Base-by-base conservation (phyloP, 176 grass and related monocot genomes). In the Otatea glauca region DNA sequence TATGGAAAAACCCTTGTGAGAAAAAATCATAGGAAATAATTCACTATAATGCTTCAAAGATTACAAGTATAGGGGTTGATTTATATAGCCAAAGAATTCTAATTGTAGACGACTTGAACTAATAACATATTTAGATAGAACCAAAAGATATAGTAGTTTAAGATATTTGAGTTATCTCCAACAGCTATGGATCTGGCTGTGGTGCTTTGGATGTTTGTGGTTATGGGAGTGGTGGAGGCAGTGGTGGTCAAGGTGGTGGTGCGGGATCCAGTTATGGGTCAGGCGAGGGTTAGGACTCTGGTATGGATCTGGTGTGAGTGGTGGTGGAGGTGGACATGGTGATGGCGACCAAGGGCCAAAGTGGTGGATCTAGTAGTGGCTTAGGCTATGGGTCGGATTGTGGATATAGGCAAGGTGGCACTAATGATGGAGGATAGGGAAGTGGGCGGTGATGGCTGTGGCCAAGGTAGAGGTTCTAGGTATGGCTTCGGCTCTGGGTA, bases 381-480 rank as follows among this genome's bases (percentile, higher is more conserved):
- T 65, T 21, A 11, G 73, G 85, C 9, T 86, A 86, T 27, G 84
- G 84, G 3, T 86, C 76, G n/a, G 34, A 69, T 23, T 37, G 50
- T 24, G 85, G 83, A 5, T 86, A 74, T 23, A 68, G 58, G 0
- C 32, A 65, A 21, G 76, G 77, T 5, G 55, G 77, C 11, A 34
- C 47, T 24, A 6, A 87, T 25, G 85, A 13, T 14, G 70, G 78
- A 48, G 77, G 85, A 6, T 75, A 45, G 25, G 49, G 70, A 6
- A 55, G 77, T 3, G 45, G 45, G 84, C 0, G 44, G 67, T 7
- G 76, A 71, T 0, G 83, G 83, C 0, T 48, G 38, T 0, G 74
- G 53, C 9, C 76, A 79, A 39, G 68, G 68, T 54, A 56, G 27
- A 4, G 84, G 84, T 15, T 56, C 18, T 0, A 34, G 76, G 2